These are phyloP conservation scores for Sugiyamaella japonica DNA, from an alignment of 1,139 yeast genomes.

Conservation along the genomic window DNA sequence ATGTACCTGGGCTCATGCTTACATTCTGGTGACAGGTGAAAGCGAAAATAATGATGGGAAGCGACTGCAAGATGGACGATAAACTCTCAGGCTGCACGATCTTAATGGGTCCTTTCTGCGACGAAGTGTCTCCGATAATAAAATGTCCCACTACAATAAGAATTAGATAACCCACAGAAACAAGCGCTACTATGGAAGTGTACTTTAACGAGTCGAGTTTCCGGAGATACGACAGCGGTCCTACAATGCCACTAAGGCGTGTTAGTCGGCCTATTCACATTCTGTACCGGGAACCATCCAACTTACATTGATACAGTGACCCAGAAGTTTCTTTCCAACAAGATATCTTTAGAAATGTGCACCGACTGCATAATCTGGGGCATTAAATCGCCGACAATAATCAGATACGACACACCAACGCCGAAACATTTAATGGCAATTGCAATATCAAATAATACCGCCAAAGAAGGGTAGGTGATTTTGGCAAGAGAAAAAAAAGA, in stretches of 20 bases:
- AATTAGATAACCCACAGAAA: slow-evolving; percentile 76
- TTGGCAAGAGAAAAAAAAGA: slow-evolving; percentile 84
- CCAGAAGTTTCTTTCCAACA: slow-evolving; percentile 53
- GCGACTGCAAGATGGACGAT: slow-evolving; percentile 68
- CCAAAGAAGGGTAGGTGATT: slow-evolving; percentile 78
- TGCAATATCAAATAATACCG: slow-evolving; percentile 81
- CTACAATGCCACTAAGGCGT: slow-evolving; percentile 46
- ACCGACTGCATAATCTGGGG: slow-evolving; percentile 51
- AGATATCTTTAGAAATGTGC: slow-evolving; percentile 22
- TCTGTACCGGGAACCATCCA: neutral
- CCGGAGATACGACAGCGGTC: slow-evolving; percentile 74
- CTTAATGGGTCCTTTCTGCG: slow-evolving; percentile 55
- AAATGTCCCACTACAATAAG: slow-evolving; percentile 71
- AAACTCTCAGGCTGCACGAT: slow-evolving; percentile 55
- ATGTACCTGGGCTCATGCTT: slow-evolving; percentile 1
- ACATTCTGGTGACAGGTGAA: slow-evolving; percentile 87
- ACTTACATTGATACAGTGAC: slow-evolving; percentile 55
- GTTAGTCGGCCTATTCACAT: neutral
- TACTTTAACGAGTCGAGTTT: slow-evolving; percentile 82
- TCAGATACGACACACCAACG: slow-evolving; percentile 84
- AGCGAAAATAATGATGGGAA: slow-evolving; percentile 92
- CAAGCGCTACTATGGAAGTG: slow-evolving; percentile 80
- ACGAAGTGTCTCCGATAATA: slow-evolving; percentile 47
- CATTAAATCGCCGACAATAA: slow-evolving; percentile 86
- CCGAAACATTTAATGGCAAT: slow-evolving; percentile 93